A percentile compares a stretch with the other conserved stretches of the same genome.
Conservation (phyloP, 2,329 filamentous ascomycete genomes). For the Orbilia javanica region DNA sequence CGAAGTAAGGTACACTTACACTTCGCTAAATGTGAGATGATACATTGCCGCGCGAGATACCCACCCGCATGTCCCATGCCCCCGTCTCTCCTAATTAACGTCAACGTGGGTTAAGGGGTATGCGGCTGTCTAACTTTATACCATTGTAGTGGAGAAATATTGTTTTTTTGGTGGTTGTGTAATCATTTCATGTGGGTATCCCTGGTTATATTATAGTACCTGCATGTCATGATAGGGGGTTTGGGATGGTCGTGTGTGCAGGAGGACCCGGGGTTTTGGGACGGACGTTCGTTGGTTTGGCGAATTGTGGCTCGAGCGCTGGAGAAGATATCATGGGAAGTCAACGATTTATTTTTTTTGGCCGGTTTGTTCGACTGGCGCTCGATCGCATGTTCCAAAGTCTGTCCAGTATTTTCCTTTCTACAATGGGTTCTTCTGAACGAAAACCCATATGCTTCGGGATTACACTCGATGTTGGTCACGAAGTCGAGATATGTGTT, state of each 20-base stretch:
- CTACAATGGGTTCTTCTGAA: too few species aligned
- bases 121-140: background rate
- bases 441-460: background rate
- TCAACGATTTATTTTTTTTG: too few species aligned
- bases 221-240: conserved; percentile 25
- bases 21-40: background rate
- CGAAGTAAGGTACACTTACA: background rate
- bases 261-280: conserved; percentile 5
- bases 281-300: background rate
- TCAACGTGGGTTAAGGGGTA: conserved; percentile 3
- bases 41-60: conserved; percentile 13
- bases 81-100: background rate
- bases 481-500: background rate
- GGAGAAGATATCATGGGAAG: too few species aligned
- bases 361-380: too few species aligned
- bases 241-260: background rate
- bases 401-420: too few species aligned
- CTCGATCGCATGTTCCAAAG: too few species aligned
- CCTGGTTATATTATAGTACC: conserved; percentile 21
- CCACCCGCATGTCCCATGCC: background rate
- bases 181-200: conserved; percentile 22
- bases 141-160: background rate
- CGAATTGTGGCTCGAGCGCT: too few species aligned
- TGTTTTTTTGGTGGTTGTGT: conserved; percentile 14
- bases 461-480: too few species aligned